A percentile compares a stretch with the other conserved stretches of the same genome.
phyloP scores from a whole-genome alignment of 768 basidiomycete species.

The Baorangia bicolor region DNA sequence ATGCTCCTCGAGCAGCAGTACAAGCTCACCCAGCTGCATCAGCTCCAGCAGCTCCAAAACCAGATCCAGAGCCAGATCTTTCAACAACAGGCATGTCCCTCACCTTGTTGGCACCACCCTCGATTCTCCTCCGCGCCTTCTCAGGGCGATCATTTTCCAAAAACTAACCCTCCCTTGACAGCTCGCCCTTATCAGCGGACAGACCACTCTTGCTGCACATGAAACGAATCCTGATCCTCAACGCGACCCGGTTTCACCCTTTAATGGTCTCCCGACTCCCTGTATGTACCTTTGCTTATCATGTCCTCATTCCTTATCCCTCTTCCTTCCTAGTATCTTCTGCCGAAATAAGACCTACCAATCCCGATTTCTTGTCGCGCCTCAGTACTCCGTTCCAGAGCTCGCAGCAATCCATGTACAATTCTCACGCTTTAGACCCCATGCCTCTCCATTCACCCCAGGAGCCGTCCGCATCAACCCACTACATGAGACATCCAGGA shows the following conservation, averaged over 20 bases:
- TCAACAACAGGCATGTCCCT: slow-evolving; percentile 74
- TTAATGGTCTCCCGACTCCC: slow-evolving; percentile 65
- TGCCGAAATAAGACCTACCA: slow-evolving; percentile 60
- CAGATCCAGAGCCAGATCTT: slow-evolving; percentile 88
- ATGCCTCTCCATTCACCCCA: slow-evolving; percentile 32
- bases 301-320: slow-evolving; percentile 12
- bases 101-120: neutral
- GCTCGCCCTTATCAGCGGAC: slow-evolving; percentile 69
- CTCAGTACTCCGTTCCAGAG: slow-evolving; percentile 51
- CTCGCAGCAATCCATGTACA: slow-evolving; percentile 27
- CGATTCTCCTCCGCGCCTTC: neutral
- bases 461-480: slow-evolving; percentile 28
- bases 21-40: slow-evolving; percentile 74
- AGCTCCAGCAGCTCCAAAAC: slow-evolving; percentile 75
- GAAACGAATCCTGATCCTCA: slow-evolving; percentile 36
- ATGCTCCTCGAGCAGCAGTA: slow-evolving; percentile 72
- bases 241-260: slow-evolving; percentile 36
- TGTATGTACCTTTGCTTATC: slow-evolving; percentile 40
- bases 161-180: slow-evolving; percentile 28
- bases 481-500: slow-evolving; percentile 37
- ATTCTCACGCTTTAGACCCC: slow-evolving; percentile 25
- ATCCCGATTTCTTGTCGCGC: slow-evolving; percentile 60
- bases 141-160: slow-evolving; percentile 3
- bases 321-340: slow-evolving; percentile 50
- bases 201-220: slow-evolving; percentile 35